These are phyloP conservation scores for Withania somnifera DNA, from an alignment of 305 asterid genomes.

Conservation along the genomic window DNA sequence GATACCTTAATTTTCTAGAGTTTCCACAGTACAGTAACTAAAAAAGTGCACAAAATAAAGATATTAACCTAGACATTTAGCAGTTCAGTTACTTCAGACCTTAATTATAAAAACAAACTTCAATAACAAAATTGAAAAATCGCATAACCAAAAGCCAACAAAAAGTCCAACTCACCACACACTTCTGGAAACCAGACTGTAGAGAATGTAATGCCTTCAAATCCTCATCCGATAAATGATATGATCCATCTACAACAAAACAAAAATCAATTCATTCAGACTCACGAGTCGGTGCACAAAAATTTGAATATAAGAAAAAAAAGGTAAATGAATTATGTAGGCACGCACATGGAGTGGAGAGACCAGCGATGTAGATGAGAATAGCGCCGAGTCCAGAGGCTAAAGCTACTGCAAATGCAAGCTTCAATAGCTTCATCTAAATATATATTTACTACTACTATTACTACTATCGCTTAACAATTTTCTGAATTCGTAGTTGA, in stretches of 20 bases:
- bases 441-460: slow-evolving; percentile 7
- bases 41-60: not conserved
- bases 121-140: not conserved
- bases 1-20: not conserved
- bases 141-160: not conserved
- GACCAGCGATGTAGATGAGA: slow-evolving; percentile 53
- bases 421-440: slow-evolving; percentile 63
- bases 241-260: slow-evolving; percentile 31
- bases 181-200: slow-evolving; percentile 54
- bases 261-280: not conserved
- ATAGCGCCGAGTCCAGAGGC: slow-evolving; percentile 71
- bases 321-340: not conserved
- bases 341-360: slow-evolving; percentile 36
- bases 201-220: slow-evolving; percentile 51
- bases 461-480: no score
- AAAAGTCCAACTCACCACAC: slow-evolving; percentile 55
- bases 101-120: not conserved
- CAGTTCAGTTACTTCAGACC: not conserved
- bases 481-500: not conserved
- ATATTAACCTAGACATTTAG: not conserved
- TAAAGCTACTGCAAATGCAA: slow-evolving; percentile 48
- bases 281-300: not conserved
- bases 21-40: not conserved
- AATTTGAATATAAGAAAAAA: no score
- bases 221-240: slow-evolving; percentile 44